Base-by-base conservation (phyloP, 768 basidiomycete genomes). In the Steccherinum ochraceum region DNA sequence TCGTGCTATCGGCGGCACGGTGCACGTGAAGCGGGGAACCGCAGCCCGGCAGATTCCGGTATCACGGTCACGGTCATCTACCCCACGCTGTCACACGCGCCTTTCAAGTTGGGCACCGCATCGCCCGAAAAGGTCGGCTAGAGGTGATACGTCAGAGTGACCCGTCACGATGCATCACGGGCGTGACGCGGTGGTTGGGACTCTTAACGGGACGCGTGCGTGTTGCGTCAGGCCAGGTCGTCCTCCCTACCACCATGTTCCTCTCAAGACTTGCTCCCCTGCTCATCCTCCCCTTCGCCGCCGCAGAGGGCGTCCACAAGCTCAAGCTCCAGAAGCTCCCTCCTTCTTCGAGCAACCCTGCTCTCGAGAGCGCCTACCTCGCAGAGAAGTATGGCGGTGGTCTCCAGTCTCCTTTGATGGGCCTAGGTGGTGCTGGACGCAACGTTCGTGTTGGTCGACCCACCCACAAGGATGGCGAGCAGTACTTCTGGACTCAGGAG, bases 251-350 rank as follows among this genome's bases (percentile, higher is more conserved):
- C 63, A 64, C 63, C 62, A 66, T 59, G 67, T 67, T 73, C 51
- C 66, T 77, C 61, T 65, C 72, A 44, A 62, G 66, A 26, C 67
- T 76, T 56, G 59, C 69, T 44, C 63, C 69, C 4, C 61, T 78
- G 30, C 40, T 73, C 7, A 67, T 76, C 56, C 63, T 77, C 71
- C 71, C 76, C 19, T 69, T 76, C 61, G 73, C 74, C 55, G 68
- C 70, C 7, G 76, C 76, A 18, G 72, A 67, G 43, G 79, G 80
- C 55, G 73, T 91, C 1, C 86, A 85, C 78, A 93, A 80, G 64
- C 80, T 96, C 66, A 93, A 93, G 68, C 83, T 97, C 24, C 80
- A 92, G 70, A 96, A 96, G 73, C 64, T 95, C 1, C 77, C 86
- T 16, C 72, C 76, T 40, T 73, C 72, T n/a, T 67, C 72, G 12